Base-by-base conservation (phyloP, 805 yeast species). In the Candida xiaguanensis region DNA sequence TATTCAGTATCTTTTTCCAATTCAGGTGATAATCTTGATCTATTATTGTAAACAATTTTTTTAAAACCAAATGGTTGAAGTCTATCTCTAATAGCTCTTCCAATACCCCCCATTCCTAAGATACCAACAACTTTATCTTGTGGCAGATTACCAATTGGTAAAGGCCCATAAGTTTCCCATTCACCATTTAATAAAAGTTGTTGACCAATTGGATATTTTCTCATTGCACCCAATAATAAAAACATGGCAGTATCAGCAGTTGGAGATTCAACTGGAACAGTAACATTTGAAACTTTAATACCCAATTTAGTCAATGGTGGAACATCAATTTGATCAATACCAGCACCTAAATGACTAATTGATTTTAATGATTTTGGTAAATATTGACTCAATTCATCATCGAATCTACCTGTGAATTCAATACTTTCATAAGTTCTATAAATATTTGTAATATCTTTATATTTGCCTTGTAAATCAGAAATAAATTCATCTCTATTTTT, bases 31-130 rank as follows among this genome's bases (percentile, higher is more conserved):
- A 88, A 65, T 55, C 70, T 65, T 36, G 60, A 61, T 50, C 95
- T 75, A 66, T 86, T 88, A 61, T 87, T 74, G 62, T 88, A 88
- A 27, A 82, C 59, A 47, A 84, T 76, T 51, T 77, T 79, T 24
- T 60, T 64, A 60, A 87, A 85, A 2, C 93, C 95, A 60, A 88
- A 87, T 7, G 91, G 90, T 47, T 64, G 61, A 45, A 85, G 70
- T 50, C 91, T 74, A 47, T 79, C 77, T 39, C 87, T 72, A 38
- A 88, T 79, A 22, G 86, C 85, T 42, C 89, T 77, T 34, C 96
- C 96, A 61, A 88, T 87, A 25, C 95, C 95, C 24, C 96, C 96
- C 77, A 88, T 73, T 12, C 96, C 96, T 38, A 84, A 67, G 39
- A 88, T 80, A 35, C 96, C 96, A 16, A 88, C 81, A 14, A 71